These are phyloP conservation scores for Odontarrhena argentea DNA, from an alignment of 345 rosid genomes.

Conservation along the genomic window DNA sequence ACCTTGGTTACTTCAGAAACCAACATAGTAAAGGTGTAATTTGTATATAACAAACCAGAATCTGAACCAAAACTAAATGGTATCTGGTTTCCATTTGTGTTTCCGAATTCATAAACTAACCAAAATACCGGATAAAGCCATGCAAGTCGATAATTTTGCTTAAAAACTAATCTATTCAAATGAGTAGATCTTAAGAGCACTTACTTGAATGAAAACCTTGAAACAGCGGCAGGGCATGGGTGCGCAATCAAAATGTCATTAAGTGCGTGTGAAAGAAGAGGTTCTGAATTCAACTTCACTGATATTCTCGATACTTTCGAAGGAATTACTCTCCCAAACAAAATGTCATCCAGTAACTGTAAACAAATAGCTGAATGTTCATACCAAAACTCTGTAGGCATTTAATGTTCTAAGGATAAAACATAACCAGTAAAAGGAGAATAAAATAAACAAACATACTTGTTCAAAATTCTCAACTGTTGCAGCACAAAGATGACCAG, in stretches of 20 bases:
- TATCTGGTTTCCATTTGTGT: neutral
- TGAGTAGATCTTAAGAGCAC: neutral
- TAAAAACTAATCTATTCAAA: neutral
- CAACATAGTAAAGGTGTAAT: neutral
- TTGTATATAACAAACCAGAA: neutral
- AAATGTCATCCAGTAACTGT: conserved; percentile 77
- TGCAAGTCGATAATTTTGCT: neutral
- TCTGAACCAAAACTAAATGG: neutral
- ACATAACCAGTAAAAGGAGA: neutral
- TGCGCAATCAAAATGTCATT: conserved; percentile 78
- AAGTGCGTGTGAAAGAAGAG: conserved; percentile 62
- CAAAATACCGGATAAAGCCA: neutral
- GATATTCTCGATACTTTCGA: conserved; percentile 66
- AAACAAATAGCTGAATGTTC: conserved; percentile 22
- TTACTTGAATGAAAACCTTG: conserved; percentile 85
- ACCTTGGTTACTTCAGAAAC: neutral
- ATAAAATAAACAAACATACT: conserved; percentile 44
- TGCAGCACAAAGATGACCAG: conserved; percentile 87
- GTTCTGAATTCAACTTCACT: conserved; percentile 59
- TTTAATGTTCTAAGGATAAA: conserved; percentile 6
- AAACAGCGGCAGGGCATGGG: conserved; percentile 82
- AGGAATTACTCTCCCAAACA: conserved; percentile 52
- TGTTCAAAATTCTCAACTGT: conserved; percentile 77
- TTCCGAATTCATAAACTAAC: neutral
- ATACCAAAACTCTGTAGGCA: neutral